Conservation (phyloP, 2,329 filamentous ascomycete species). For the Xylaria sp. region DNA sequence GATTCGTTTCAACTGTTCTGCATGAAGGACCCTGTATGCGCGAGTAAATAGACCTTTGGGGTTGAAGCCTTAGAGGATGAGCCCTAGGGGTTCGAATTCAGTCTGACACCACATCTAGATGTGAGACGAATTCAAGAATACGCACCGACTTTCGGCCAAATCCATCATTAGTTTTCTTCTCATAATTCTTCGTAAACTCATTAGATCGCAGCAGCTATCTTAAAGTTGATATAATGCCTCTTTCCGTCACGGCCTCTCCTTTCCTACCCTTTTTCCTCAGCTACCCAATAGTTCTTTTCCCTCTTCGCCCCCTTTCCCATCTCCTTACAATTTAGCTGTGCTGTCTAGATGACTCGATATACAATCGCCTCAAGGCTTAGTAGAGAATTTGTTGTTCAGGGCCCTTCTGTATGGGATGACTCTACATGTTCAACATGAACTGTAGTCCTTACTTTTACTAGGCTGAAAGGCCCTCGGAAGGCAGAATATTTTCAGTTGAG, state of each 20-base stretch:
- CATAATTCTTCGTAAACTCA: not conserved
- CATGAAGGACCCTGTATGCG: not conserved
- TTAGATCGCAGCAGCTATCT: not conserved
- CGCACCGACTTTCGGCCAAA: not conserved
- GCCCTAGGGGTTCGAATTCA: not conserved
- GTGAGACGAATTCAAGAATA: not conserved
- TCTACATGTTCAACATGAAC: not conserved
- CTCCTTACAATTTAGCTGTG: not conserved
- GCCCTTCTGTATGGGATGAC: not conserved
- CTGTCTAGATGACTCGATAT: not conserved
- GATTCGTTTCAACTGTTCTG: not conserved
- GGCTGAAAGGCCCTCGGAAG: not conserved
- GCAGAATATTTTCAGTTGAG: not conserved
- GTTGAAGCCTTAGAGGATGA: too few relatives aligned
- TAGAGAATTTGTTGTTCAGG: not conserved
- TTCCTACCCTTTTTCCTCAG: too few relatives aligned
- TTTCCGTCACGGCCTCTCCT: not conserved
- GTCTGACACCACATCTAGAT: not conserved
- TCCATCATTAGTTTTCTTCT: not conserved
- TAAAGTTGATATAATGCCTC: not conserved
- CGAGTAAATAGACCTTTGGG: not conserved
- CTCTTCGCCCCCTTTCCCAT: not conserved
- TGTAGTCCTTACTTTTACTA: conserved; percentile 14
- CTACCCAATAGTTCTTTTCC: not conserved
- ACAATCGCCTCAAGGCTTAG: not conserved